A percentile compares a stretch with the other conserved stretches of the same genome.
Evolutionary conservation across 1,284 basidiomycete genomes (phyloP).

Genomic region (Coniophora puteana): DNA sequence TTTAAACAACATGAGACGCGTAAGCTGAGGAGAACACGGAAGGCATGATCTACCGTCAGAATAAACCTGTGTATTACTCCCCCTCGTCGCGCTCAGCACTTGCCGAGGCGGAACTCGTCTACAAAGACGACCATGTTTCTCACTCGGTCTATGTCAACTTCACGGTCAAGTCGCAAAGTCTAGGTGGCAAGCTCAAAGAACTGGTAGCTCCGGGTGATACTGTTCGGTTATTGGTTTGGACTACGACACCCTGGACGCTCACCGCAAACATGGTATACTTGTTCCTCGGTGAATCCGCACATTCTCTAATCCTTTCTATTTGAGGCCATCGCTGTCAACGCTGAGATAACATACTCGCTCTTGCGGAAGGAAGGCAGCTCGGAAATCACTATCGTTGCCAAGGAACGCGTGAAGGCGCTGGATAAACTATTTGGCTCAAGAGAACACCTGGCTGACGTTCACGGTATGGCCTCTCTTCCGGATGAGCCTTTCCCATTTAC

Average conservation of each 20-base stretch:
- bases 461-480: too few species aligned
- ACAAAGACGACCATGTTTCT: conserved; percentile 86
- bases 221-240: conserved; percentile 87
- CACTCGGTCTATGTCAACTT: conserved; percentile 88
- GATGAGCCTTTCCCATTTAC: neutral
- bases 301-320: conserved; percentile 5
- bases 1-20: too few species aligned
- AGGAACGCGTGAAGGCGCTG: conserved; percentile 61
- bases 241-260: conserved; percentile 97
- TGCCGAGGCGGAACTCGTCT: conserved; percentile 93
- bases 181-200: conserved; percentile 7
- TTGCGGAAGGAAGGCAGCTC: conserved; percentile 35
- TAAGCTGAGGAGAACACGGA: conserved; percentile 3
- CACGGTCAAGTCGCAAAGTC: conserved; percentile 39
- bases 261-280: conserved; percentile 87
- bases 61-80: conserved; percentile 93
- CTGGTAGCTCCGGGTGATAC: conserved; percentile 4
- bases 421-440: conserved; percentile 45
- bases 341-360: conserved; percentile 70
- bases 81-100: conserved; percentile 93
- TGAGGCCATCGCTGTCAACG: conserved; percentile 84
- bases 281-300: neutral
- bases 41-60: conserved; percentile 84
- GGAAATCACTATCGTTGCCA: conserved; percentile 60
- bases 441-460: conserved; percentile 44